Evolutionary conservation across 345 rosid species (phyloP).

Genomic region (Populus nigra): DNA sequence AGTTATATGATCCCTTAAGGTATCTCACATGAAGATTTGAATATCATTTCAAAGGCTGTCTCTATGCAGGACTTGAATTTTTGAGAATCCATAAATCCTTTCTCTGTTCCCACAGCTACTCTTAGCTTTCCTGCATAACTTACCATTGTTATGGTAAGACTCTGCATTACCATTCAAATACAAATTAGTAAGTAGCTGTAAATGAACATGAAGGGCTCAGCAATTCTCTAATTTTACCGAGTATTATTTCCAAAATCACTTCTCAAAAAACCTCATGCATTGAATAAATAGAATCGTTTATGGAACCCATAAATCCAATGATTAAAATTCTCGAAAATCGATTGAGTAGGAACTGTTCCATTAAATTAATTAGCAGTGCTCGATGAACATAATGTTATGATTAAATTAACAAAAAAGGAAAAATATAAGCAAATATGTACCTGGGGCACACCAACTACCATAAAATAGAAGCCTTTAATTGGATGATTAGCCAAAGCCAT

Average conservation of each 20-base stretch:
- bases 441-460: conserved; percentile 44
- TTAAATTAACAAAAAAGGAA: background rate
- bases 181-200: too few relatives aligned
- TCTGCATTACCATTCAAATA: conserved; percentile 6
- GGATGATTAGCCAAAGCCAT: conserved; percentile 53
- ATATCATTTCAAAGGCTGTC: conserved; percentile 24
- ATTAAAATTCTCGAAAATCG: too few relatives aligned
- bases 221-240: too few relatives aligned
- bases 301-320: too few relatives aligned
- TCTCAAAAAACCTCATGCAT: too few relatives aligned
- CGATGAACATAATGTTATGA: too few relatives aligned
- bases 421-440: background rate
- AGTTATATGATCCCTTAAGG: background rate
- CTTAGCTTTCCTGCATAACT: conserved; percentile 39
- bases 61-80: conserved; percentile 27
- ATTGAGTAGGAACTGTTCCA: too few relatives aligned
- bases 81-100: conserved; percentile 32
- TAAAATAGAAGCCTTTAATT: conserved; percentile 41
- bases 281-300: too few relatives aligned
- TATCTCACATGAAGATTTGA: conserved; percentile 2
- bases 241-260: too few relatives aligned
- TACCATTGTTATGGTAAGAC: conserved; percentile 21
- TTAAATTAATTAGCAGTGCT: too few relatives aligned
- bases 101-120: conserved; percentile 31
- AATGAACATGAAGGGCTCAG: too few relatives aligned